Percentiles rank a stretch among this genome's conserved stretches.
These are phyloP conservation scores for Calonectria ilicicola DNA, from an alignment of 2,329 filamentous ascomycete species.

Conservation along the genomic window DNA sequence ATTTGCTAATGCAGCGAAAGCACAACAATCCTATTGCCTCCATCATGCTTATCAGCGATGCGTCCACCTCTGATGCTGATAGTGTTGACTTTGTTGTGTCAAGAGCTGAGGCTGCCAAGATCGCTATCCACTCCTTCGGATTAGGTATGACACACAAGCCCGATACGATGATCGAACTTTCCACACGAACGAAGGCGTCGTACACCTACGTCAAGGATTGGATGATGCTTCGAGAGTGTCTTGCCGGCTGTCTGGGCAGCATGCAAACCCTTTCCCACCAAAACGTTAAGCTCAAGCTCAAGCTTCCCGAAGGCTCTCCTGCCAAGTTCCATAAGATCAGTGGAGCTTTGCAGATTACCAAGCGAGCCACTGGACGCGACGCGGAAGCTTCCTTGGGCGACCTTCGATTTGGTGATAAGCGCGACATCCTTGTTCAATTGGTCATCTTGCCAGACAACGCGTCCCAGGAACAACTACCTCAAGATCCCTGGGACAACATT, in stretches of 20 bases:
- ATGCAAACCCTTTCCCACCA: constrained; percentile 97
- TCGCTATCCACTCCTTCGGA: constrained; percentile 96
- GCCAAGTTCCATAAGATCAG: constrained; percentile 99
- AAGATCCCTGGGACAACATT: constrained; percentile 97
- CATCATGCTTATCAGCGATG: constrained; percentile 97
- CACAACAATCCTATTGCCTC: constrained; percentile 95
- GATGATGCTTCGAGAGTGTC: constrained; percentile 99
- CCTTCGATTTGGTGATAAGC: constrained; percentile 93
- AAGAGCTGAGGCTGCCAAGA: constrained; percentile 96
- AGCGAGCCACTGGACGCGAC: constrained; percentile 92
- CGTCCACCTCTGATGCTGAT: constrained; percentile 91
- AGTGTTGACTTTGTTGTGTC: constrained; percentile 99
- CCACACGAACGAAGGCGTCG: constrained; percentile 93
- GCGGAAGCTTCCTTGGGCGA: constrained; percentile 94
- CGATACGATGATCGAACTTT: constrained; percentile 98
- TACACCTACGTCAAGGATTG: constrained; percentile 99
- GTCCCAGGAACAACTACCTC: constrained; percentile 84
- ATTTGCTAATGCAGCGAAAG: constrained; percentile 96
- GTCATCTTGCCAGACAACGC: constrained; percentile 90
- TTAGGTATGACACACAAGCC: constrained; percentile 97
- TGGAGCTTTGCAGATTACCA: constrained; percentile 94
- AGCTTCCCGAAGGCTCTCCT: constrained; percentile 93
- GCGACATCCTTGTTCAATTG: constrained; percentile 92
- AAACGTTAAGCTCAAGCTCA: constrained; percentile 95
- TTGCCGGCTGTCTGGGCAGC: constrained; percentile 91